These are phyloP conservation scores for Podila horticola DNA, from an alignment of 192 early-diverging fungal species.

Conservation along the genomic window DNA sequence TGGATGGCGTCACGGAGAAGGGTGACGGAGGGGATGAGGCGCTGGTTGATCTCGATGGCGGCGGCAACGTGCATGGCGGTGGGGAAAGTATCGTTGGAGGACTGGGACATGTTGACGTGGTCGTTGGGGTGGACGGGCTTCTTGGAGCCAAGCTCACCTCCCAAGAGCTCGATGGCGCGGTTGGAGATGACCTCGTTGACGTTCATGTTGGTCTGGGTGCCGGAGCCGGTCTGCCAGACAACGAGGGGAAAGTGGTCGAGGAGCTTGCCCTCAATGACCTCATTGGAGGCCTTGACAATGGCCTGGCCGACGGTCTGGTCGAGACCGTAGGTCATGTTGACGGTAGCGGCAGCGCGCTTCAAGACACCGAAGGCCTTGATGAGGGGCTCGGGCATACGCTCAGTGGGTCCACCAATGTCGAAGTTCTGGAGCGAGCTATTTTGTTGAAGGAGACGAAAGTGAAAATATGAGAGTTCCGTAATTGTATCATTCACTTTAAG, in stretches of 20 bases:
- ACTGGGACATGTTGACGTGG: slow-evolving; percentile 99
- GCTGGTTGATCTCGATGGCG: slow-evolving; percentile 83
- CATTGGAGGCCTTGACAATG: slow-evolving; percentile 89
- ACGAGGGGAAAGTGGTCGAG: slow-evolving; percentile 98
- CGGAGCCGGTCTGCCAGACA: slow-evolving; percentile 98
- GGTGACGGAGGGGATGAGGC: slow-evolving; percentile 88
- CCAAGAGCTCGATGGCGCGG: slow-evolving; percentile 96
- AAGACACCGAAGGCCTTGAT: slow-evolving; percentile 95
- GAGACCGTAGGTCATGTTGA: slow-evolving; percentile 93
- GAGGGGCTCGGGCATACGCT: slow-evolving; percentile 95
- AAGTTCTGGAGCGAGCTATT: slow-evolving; percentile 94
- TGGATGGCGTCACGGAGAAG: slow-evolving; percentile 83
- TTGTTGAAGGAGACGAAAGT: background rate
- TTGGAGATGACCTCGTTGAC: slow-evolving; percentile 98
- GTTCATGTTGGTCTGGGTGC: slow-evolving; percentile 99
- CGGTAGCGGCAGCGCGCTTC: slow-evolving; percentile 95
- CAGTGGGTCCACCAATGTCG: slow-evolving; percentile 92
- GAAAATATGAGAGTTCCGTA: background rate
- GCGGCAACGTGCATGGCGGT: slow-evolving; percentile 99
- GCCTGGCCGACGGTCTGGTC: slow-evolving; percentile 85
- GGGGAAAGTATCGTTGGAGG: slow-evolving; percentile 99
- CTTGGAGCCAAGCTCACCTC: slow-evolving; percentile 91
- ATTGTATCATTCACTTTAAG: background rate
- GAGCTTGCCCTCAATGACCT: slow-evolving; percentile 93
- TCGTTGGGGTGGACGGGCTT: slow-evolving; percentile 99